Evolutionary conservation across 2,329 filamentous ascomycete genomes (phyloP).

Genomic region (Calonectria hawksworthii): DNA sequence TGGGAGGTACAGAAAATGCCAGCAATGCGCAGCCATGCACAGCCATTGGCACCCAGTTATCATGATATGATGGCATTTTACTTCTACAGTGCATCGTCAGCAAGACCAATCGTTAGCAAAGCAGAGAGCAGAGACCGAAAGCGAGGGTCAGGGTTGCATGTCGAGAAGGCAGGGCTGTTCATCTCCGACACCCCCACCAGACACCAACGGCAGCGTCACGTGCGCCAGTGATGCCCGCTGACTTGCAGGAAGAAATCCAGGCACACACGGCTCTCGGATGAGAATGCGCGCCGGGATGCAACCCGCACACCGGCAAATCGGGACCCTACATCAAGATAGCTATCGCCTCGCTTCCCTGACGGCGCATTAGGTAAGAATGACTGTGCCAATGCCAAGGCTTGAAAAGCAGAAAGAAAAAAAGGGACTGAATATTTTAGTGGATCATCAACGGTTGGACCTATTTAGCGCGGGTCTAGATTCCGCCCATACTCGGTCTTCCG

Average conservation of each 20-base stretch:
- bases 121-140: neutral
- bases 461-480: neutral
- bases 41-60: neutral
- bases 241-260: neutral
- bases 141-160: neutral
- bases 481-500: neutral
- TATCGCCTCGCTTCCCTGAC: neutral
- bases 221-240: neutral
- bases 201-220: neutral
- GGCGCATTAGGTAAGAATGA: neutral
- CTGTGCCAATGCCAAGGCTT: neutral
- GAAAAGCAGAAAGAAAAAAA: neutral
- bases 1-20: neutral
- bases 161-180: neutral
- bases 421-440: neutral
- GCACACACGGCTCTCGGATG: neutral
- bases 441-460: neutral
- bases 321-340: neutral
- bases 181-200: neutral
- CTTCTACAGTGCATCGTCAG: neutral
- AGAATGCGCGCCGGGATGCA: neutral
- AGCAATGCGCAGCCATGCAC: neutral
- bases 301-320: neutral
- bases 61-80: neutral
- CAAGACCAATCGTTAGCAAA: too few relatives aligned